These are phyloP conservation scores for Neltuma alba DNA, from an alignment of 306 rosid species.

Conservation along the genomic window DNA sequence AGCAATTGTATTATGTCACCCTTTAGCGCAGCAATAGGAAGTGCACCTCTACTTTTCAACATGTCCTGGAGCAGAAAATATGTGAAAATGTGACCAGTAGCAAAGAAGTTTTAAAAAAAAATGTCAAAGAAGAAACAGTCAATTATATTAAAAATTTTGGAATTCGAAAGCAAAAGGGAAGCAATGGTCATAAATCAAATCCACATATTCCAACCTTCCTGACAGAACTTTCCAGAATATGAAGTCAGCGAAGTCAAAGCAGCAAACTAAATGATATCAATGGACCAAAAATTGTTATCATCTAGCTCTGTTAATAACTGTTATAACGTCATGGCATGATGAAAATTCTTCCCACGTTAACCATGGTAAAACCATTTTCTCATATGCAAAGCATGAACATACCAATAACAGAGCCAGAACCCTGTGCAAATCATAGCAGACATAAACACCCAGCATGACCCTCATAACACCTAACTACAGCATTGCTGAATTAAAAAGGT, in stretches of 20 bases:
- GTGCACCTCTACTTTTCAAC: conserved; percentile 78
- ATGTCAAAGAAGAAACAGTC: background rate
- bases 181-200: conserved; percentile 1
- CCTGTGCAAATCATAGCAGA: background rate
- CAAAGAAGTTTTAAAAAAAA: background rate
- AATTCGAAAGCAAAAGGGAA: background rate
- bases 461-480: background rate
- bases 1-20: conserved; percentile 74
- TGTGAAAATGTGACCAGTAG: background rate
- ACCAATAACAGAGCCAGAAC: background rate
- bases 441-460: background rate
- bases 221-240: background rate
- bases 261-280: background rate
- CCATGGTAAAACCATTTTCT: background rate
- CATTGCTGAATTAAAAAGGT: background rate
- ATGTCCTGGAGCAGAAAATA: conserved; percentile 64
- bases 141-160: conserved; percentile 4
- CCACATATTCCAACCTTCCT: background rate
- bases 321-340: background rate
- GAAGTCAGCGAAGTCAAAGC: background rate
- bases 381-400: background rate
- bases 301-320: background rate
- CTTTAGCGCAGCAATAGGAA: conserved; percentile 75
- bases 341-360: background rate
- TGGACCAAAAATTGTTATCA: background rate